Conservation (phyloP, 164 flowering plant genomes). For the Liriodendron chinense region DNA sequence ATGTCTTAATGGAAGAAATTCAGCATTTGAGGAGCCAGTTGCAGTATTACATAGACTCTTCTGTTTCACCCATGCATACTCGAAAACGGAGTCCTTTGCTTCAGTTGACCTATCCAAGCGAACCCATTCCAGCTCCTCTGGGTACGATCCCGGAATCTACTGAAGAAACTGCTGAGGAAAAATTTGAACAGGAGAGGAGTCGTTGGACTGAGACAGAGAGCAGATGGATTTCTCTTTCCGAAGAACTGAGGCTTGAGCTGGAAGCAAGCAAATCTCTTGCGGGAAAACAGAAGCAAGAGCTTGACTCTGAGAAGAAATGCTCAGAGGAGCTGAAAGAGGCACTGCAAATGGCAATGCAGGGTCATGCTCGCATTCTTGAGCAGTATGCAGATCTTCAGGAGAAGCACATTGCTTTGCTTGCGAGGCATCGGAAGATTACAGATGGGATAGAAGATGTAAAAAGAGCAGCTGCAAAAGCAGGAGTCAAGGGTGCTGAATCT, state of each 20-base stretch:
- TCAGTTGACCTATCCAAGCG: constrained; percentile 55
- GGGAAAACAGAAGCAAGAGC: constrained; percentile 63
- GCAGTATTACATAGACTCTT: constrained; percentile 61
- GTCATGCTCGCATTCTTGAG: constrained; percentile 96
- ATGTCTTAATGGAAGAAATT: constrained; percentile 88
- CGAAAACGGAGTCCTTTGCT: constrained; percentile 45
- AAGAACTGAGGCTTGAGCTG: constrained; percentile 73
- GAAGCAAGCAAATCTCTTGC: constrained; percentile 51
- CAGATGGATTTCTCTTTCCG: constrained; percentile 83
- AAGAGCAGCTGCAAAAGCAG: constrained; percentile 90
- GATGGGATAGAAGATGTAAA: constrained; percentile 92
- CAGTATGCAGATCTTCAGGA: constrained; percentile 96
- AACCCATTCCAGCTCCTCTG: constrained; percentile 44
- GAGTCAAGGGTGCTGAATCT: constrained; percentile 88
- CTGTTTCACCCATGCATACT: constrained; percentile 21
- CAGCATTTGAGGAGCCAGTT: constrained; percentile 81
- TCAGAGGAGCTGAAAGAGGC: constrained; percentile 91
- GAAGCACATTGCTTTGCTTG: constrained; percentile 81
- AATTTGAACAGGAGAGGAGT: constrained; percentile 70
- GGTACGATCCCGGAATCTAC: constrained; percentile 28
- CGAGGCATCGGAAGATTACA: constrained; percentile 70
- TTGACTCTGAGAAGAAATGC: constrained; percentile 78
- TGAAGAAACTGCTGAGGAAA: constrained; percentile 48
- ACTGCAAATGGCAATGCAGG: constrained; percentile 92
- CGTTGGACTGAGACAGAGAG: constrained; percentile 83